Conservation (phyloP, 768 basidiomycete species). For the Dacryopinax primogenitus region DNA sequence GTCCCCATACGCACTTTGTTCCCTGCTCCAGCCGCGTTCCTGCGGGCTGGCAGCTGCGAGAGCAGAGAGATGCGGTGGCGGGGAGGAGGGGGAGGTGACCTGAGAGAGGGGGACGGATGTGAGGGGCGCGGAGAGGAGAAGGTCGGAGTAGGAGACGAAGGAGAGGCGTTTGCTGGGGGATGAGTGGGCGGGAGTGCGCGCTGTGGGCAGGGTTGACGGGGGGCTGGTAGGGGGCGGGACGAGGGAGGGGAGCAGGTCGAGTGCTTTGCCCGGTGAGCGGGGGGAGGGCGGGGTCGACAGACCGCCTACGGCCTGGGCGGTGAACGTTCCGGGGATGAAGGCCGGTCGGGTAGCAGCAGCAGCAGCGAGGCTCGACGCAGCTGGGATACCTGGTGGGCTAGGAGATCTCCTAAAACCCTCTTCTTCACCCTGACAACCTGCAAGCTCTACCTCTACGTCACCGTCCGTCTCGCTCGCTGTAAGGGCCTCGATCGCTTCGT, state of each 20-base stretch:
- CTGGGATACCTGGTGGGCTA: conserved; percentile 19
- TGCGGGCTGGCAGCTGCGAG: conserved; percentile 29
- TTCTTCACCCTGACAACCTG: conserved; percentile 18
- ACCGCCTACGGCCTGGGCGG: conserved; percentile 25
- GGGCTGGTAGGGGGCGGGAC: conserved; percentile 19
- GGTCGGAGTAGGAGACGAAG: conserved; percentile 79
- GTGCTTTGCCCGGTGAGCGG: conserved; percentile 20
- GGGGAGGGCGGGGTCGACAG: conserved; percentile 12
- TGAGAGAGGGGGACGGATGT: conserved; percentile 58
- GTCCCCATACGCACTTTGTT: conserved; percentile 26
- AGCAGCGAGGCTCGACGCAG: neutral
- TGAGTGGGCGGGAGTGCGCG: conserved; percentile 17
- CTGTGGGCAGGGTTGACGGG: conserved; percentile 19
- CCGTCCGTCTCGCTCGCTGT: conserved; percentile 18
- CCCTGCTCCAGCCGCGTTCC: conserved; percentile 11
- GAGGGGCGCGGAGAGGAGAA: conserved; percentile 63
- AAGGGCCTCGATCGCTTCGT: conserved; percentile 67
- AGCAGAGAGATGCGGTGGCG: conserved; percentile 53
- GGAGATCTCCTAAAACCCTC: conserved; percentile 28
- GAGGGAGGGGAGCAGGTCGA: conserved; percentile 11
- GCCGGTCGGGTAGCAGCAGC: neutral
- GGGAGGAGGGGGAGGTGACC: conserved; percentile 47
- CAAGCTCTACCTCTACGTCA: neutral
- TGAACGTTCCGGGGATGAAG: conserved; percentile 14
- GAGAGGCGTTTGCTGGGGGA: conserved; percentile 52